Conservation (phyloP, 192 early-diverging fungal genomes). For the Dissophora ornata region DNA sequence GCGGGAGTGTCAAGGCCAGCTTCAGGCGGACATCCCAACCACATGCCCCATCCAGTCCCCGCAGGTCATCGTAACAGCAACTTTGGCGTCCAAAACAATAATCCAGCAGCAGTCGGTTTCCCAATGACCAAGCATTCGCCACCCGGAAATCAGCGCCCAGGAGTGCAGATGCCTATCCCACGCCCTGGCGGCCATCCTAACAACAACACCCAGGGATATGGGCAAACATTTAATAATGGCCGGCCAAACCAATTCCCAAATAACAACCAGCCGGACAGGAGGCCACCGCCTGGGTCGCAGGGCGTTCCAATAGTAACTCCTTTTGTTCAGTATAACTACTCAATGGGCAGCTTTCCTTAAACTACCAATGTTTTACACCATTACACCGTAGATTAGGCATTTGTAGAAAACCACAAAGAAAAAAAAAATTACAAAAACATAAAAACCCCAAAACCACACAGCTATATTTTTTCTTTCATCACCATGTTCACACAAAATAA, state of each 20-base stretch:
- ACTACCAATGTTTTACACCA: neutral
- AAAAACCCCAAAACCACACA: no score
- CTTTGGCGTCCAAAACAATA: no score
- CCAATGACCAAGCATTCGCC: slow-evolving; percentile 14
- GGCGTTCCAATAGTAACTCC: slow-evolving; percentile 8
- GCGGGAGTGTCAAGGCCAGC: neutral
- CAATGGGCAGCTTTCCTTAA: slow-evolving; percentile 32
- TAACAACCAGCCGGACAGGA: slow-evolving; percentile 1
- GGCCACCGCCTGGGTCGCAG: neutral
- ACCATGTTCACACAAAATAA: neutral
- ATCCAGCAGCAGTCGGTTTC: no score
- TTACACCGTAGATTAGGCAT: neutral
- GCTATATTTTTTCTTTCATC: no score
- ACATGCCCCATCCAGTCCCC: no score
- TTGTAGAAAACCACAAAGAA: neutral
- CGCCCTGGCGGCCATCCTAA: slow-evolving; percentile 6
- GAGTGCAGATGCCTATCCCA: slow-evolving; percentile 34
- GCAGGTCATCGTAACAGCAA: no score
- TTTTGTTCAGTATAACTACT: slow-evolving; percentile 38
- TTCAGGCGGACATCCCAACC: neutral
- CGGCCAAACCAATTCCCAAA: slow-evolving; percentile 8
- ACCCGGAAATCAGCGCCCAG: slow-evolving; percentile 12
- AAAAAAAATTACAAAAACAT: neutral
- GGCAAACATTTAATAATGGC: slow-evolving; percentile 3
- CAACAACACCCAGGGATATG: slow-evolving; percentile 3